Evolutionary conservation across 768 basidiomycete genomes (phyloP).

Genomic region (Pisolithus sp.): DNA sequence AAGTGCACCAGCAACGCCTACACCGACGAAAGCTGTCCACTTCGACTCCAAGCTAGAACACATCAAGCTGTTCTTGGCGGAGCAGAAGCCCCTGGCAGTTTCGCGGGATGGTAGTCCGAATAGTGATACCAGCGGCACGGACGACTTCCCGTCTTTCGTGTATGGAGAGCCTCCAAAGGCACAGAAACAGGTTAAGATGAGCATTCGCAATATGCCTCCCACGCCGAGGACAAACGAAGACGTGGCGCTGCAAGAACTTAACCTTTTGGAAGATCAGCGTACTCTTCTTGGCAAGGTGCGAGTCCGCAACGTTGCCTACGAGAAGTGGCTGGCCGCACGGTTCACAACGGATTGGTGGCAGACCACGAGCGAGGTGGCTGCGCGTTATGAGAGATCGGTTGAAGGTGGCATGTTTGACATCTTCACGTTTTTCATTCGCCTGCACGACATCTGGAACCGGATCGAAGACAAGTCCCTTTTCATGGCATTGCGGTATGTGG

Average conservation of each 20-base stretch:
- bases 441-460: slow-evolving; percentile 70
- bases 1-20: slow-evolving; percentile 81
- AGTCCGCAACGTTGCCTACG: slow-evolving; percentile 80
- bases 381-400: slow-evolving; percentile 49
- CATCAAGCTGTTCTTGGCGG: slow-evolving; percentile 89
- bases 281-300: slow-evolving; percentile 67
- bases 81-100: slow-evolving; percentile 93
- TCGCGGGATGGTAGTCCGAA: slow-evolving; percentile 86
- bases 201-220: slow-evolving; percentile 61
- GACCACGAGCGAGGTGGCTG: slow-evolving; percentile 90
- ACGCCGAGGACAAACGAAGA: slow-evolving; percentile 34
- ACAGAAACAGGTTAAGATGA: slow-evolving; percentile 46
- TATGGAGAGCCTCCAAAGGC: slow-evolving; percentile 39
- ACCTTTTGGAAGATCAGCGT: slow-evolving; percentile 44
- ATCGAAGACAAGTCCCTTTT: slow-evolving; percentile 81
- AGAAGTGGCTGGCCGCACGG: slow-evolving; percentile 81
- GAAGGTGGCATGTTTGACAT: slow-evolving; percentile 47
- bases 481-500: slow-evolving; percentile 67
- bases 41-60: slow-evolving; percentile 91
- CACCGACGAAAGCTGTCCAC: slow-evolving; percentile 76
- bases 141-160: slow-evolving; percentile 69
- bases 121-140: slow-evolving; percentile 74
- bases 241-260: slow-evolving; percentile 49
- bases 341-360: slow-evolving; percentile 96
- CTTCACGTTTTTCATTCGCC: slow-evolving; percentile 68